These are phyloP conservation scores for Ustilago trichophora DNA, from an alignment of 1,284 basidiomycete species.

Conservation along the genomic window DNA sequence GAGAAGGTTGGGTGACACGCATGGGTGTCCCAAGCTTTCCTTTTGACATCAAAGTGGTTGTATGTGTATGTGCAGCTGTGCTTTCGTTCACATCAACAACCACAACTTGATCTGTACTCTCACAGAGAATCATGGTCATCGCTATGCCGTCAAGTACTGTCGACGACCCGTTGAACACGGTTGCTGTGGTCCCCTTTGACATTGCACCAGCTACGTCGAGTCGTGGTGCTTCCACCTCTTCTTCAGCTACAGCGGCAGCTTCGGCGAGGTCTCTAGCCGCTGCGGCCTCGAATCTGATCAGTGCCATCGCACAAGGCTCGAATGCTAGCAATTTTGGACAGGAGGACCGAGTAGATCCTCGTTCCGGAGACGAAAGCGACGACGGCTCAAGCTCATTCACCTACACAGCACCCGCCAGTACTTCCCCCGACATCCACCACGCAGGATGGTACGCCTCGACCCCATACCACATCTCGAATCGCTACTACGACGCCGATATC, in stretches of 20 bases:
- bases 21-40: not conserved
- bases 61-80: too few species aligned
- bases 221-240: not conserved
- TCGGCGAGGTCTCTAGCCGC: slow-evolving; percentile 9
- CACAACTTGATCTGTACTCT: too few species aligned
- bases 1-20: not conserved
- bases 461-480: slow-evolving; percentile 53
- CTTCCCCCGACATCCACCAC: not conserved
- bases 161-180: slow-evolving; percentile 21
- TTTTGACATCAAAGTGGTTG: too few species aligned
- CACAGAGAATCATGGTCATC: slow-evolving; percentile 10
- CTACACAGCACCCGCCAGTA: slow-evolving; percentile 11
- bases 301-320: slow-evolving; percentile 37
- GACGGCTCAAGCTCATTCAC: slow-evolving; percentile 36
- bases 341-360: too few species aligned
- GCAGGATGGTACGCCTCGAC: slow-evolving; percentile 14
- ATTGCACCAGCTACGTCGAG: not conserved
- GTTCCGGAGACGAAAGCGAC: slow-evolving; percentile 16
- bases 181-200: slow-evolving; percentile 34
- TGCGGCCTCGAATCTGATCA: slow-evolving; percentile 35
- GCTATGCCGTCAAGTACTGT: not conserved
- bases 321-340: too few species aligned
- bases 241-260: not conserved
- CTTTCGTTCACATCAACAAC: too few species aligned
- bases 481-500: slow-evolving; percentile 56